Evolutionary conservation across 2,329 filamentous ascomycete genomes (phyloP).

Genomic region (Neofusicoccum laricinum): DNA sequence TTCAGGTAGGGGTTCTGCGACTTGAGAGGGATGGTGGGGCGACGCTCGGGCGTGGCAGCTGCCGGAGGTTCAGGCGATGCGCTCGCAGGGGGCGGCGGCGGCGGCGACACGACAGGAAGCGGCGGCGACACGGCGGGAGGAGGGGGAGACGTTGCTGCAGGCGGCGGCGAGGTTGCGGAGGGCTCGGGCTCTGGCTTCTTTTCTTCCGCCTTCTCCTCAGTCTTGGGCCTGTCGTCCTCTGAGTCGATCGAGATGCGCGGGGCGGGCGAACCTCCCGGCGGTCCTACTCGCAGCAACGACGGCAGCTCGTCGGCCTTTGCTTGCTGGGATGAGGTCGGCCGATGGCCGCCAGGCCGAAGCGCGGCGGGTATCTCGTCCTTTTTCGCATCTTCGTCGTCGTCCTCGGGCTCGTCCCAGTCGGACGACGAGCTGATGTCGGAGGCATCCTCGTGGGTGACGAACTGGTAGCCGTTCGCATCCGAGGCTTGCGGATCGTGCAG

Average conservation of each 20-base stretch:
- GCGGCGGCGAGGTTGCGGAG: slow-evolving; percentile 18
- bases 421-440: slow-evolving; percentile 26
- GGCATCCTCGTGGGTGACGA: slow-evolving; percentile 17
- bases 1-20: slow-evolving; percentile 46
- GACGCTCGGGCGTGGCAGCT: slow-evolving; percentile 24
- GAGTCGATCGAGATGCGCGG: slow-evolving; percentile 10
- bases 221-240: slow-evolving; percentile 18
- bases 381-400: slow-evolving; percentile 26
- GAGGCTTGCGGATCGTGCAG: slow-evolving; percentile 22
- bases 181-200: slow-evolving; percentile 23
- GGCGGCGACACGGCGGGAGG: not conserved
- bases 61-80: slow-evolving; percentile 25
- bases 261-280: slow-evolving; percentile 26
- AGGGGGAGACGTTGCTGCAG: not conserved
- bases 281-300: slow-evolving; percentile 30
- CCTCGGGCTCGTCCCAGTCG: slow-evolving; percentile 36
- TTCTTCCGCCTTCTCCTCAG: slow-evolving; percentile 24
- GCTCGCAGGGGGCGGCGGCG: slow-evolving; percentile 29
- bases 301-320: slow-evolving; percentile 22
- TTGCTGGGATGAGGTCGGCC: slow-evolving; percentile 19
- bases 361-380: slow-evolving; percentile 30
- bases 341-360: slow-evolving; percentile 35
- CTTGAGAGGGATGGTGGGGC: slow-evolving; percentile 23
- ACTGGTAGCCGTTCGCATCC: slow-evolving; percentile 6
- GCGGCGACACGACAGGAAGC: not conserved